Evolutionary conservation across 495 filamentous ascomycete species (phyloP), one percentile per base, ranked within the genome.

Genomic region (Amphirosellinia nigrospora): DNA sequence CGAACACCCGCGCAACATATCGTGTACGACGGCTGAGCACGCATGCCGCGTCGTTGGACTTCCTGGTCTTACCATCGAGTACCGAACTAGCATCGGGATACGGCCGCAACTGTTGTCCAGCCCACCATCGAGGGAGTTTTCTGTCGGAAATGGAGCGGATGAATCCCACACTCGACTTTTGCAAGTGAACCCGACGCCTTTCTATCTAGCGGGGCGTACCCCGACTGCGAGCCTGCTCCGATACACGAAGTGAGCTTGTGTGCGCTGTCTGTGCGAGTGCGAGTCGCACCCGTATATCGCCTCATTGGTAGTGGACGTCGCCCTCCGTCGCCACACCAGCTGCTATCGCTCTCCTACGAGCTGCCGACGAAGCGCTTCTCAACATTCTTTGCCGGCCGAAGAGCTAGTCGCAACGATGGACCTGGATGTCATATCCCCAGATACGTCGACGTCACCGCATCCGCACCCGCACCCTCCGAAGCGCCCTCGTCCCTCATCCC

Each of bases 401-500:
- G n/a, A 30, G 3, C 36, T 16, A 26, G 30, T 34, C 21, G 64
- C 66, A 30, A 68, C 65, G 38, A 73, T 79, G 78, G 73, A 70
- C 48, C 66, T 45, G 59, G 74, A 71, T 70, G 78, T 65, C 63
- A 82, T 82, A 79, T 77, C 80, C 66, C 79, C 78, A 58, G 78
- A 76, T 70, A 73, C 78, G 65, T 80, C 83, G 59, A 78, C 79
- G 63, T 85, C 84, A 19, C 84, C 84, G 70, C 75, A 76, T 61
- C 76, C 75, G 50, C 79, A 76, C 59, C 76, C 75, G 50, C 79
- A 82, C 66, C 82, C 79, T 59, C 75, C 79, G 75, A 88, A 88
- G 75, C 85, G 85, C 52, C 77, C 82, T 61, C 82, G 85, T 71
- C 82, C 81, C 76, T 80, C 81, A 21, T 83, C 84, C 21, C 83